A percentile compares a stretch with the other conserved stretches of the same genome.
Evolutionary conservation across 176 grass and related monocot species (phyloP).

Genomic region (Puccinellia tenuiflora): DNA sequence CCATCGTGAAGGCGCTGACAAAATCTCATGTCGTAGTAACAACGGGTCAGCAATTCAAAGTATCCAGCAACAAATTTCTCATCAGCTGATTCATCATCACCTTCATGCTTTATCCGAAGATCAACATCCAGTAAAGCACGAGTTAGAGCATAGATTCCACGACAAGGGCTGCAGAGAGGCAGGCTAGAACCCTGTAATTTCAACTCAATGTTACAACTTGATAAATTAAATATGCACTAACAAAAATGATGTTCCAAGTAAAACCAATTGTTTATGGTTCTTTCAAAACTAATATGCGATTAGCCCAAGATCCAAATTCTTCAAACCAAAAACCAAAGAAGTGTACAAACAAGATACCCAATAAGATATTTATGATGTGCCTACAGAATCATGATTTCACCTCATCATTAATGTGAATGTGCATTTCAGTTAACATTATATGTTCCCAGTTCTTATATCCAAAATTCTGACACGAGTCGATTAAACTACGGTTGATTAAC

Average conservation of each 20-base stretch:
- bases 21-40: not conserved
- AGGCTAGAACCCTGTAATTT: not conserved
- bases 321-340: no score
- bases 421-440: not conserved
- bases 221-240: not conserved
- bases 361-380: no score
- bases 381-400: no score
- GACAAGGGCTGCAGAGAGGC: not conserved
- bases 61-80: not conserved
- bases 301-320: no score
- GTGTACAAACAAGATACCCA: no score
- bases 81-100: not conserved
- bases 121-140: not conserved
- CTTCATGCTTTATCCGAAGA: not conserved
- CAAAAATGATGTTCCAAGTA: not conserved
- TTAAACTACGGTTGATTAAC: no score
- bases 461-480: not conserved
- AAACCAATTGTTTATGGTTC: not conserved
- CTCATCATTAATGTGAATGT: no score
- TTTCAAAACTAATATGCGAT: not conserved
- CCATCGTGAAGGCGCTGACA: not conserved
- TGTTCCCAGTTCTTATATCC: not conserved
- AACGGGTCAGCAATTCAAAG: not conserved
- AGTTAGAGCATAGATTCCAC: not conserved
- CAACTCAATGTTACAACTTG: not conserved